Evolutionary conservation across 2,329 filamentous ascomycete species (phyloP), one percentile per base, ranked within the genome.

Genomic region (Colletotrichum trifolii): DNA sequence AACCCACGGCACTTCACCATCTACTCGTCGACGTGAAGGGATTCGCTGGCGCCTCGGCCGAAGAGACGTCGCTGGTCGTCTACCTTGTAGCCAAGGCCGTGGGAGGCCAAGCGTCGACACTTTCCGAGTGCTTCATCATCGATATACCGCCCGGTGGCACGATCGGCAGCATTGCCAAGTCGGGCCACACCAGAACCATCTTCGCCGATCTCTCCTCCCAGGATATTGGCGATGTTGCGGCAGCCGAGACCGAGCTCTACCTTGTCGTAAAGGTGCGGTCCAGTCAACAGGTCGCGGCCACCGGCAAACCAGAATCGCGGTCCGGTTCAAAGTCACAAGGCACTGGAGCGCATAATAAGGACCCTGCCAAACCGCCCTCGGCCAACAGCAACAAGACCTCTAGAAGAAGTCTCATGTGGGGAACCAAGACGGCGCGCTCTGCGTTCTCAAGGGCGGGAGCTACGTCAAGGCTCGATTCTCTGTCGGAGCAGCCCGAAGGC

Each of bases 121-220:
- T 98, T 1, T 96, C 94, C 2, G 96, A 99, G 77, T 91, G 87
- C 54, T 97, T 93, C 77, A 87, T 87, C 13, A 86, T 97, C 56
- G 89, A 94, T 58, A 85, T 97, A 12, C 90, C 92, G 0, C 82
- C 92, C 0, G 90, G 90, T 36, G 92, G 93, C 60, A 86, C 87
- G 17, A 87, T 94, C 67, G 85, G 88, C 11, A 87, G 86, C 65
- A 79, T 92, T 53, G 79, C 86, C 9, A 86, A 89, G 56, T 87
- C 87, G 68, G 85, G 87, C 25, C 90, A 90, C 73, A 87, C 94
- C 74, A 93, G 91, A 73, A 96, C 94, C 0, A 83, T 99, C 2
- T 97, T 98, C 70, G 90, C 93, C 3, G 94, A 98, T 72, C 81
- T 99, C 15, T 93, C 89, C 43, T 87, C 92, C 1, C 86, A 89